phyloP scores from a whole-genome alignment of 2,329 filamentous ascomycete genomes.

The Penicillium sp. region DNA sequence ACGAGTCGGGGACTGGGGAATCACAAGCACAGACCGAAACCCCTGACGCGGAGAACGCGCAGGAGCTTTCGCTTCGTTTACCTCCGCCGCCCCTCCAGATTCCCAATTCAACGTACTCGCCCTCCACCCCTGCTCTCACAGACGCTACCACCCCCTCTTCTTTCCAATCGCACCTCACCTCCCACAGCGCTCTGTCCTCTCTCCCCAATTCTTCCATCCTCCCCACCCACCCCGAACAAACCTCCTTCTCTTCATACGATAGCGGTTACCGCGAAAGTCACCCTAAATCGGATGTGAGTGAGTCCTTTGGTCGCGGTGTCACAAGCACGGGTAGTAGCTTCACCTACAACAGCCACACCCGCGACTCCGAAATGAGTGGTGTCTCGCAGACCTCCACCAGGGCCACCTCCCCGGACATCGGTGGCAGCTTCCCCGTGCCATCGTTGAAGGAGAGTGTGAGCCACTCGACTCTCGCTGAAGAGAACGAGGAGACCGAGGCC shows the following conservation, averaged over 20 bases:
- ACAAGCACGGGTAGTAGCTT: constrained; percentile 73
- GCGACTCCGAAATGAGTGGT: constrained; percentile 73
- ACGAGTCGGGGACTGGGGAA: constrained; percentile 16
- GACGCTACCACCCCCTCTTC: constrained; percentile 38
- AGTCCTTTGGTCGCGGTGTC: constrained; percentile 57
- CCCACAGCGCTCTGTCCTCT: constrained; percentile 23
- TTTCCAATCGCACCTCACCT: constrained; percentile 40
- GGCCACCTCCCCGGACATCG: constrained; percentile 76
- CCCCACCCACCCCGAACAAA: constrained; percentile 25
- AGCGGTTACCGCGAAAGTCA: constrained; percentile 35
- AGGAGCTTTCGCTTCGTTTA: constrained; percentile 36
- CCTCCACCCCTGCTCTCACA: constrained; percentile 35
- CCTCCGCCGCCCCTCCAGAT: constrained; percentile 45
- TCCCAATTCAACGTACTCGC: constrained; percentile 32
- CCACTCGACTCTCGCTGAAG: constrained; percentile 61
- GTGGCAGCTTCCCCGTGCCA: constrained; percentile 50
- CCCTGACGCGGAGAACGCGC: constrained; percentile 14
- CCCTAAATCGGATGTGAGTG: constrained; percentile 28
- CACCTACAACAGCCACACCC: constrained; percentile 65
- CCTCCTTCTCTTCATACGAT: constrained; percentile 27
- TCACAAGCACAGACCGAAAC: constrained; percentile 18
- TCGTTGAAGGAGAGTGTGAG: constrained; percentile 65
- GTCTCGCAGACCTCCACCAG: constrained; percentile 78
- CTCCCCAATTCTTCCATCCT: constrained; percentile 25
- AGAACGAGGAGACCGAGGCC: constrained; percentile 71